Evolutionary conservation across 257 asterid genomes (phyloP), one percentile per base, ranked within the genome.

Genomic region (Salvia rosmarinus): DNA sequence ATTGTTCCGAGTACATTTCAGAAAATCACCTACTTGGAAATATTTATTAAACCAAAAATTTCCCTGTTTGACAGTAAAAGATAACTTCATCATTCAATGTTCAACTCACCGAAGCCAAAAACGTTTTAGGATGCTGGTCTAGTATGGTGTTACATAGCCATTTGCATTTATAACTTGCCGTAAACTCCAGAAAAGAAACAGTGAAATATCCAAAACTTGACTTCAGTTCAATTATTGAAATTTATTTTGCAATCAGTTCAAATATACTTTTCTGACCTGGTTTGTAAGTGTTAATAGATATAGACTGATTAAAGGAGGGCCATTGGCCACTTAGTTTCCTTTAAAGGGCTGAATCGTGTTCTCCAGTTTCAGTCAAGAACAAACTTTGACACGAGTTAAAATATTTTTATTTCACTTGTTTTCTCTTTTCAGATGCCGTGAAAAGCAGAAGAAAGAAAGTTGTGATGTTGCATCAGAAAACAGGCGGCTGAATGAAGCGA

Each of bases 361-460:
- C 40, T 71, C 65, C 47, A 62, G 43, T 63, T 64, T 47, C 70
- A 13, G 54, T 63, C 17, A 11, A 57, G 65, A 73, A 55, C 35
- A 62, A 62, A 34, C 66, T 55, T 55, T 49, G 44, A 43, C 58
- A 72, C 59, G 7, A 43, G 21, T 62, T 16, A 52, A 47, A 55
- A 17, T 47, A 37, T 42, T 54, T 62, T 62, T 49, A 9, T 76
- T 20, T 65, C 6, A 50, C 10, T 63, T 70, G 51, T 37, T 71
- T 62, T 39, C 32, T 46, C 52, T 37, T 58, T 64, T 34, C 72
- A 86, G 89, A 78, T 51, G 81, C 30, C 84, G 82, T 23, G 82
- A 80, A 49, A 82, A 74, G 78, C 80, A 79, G 71, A 71, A 46
- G 72, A 86, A 75, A 68, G 85, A 66, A 69, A 65, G 20, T 17